Conservation (phyloP, 441 rosid genomes). For the Iberis amara region DNA sequence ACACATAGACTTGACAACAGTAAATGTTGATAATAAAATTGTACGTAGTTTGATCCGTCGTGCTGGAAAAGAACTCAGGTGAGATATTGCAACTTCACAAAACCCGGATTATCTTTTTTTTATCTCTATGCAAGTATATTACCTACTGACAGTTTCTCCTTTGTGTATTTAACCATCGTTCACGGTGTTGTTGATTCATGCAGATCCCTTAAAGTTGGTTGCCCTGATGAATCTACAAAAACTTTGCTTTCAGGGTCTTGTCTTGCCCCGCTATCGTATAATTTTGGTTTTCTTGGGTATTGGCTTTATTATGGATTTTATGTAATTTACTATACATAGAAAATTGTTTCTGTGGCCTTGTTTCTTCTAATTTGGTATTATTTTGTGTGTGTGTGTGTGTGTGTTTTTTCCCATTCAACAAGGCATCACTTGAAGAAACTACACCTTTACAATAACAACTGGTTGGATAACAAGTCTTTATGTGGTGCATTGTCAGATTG, state of each 20-base stretch:
- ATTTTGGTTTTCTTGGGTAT: constrained; percentile 22
- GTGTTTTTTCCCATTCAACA: constrained; percentile 13
- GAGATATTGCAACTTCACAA: constrained; percentile 11
- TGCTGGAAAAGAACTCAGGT: constrained; percentile 64
- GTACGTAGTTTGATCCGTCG: constrained; percentile 61
- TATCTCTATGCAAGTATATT: no score
- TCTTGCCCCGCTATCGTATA: constrained; percentile 29
- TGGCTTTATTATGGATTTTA: background rate
- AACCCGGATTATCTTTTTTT: no score
- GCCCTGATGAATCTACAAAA: background rate
- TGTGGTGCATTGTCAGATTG: constrained; percentile 55
- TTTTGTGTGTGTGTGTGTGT: no score
- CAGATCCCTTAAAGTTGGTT: constrained; percentile 15
- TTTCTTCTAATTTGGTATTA: constrained; percentile 20
- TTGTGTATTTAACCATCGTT: background rate
- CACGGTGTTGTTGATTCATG: background rate
- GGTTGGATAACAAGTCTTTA: constrained; percentile 49
- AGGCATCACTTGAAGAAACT: constrained; percentile 61
- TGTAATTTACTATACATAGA: background rate
- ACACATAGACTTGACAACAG: constrained; percentile 54
- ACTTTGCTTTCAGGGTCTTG: constrained; percentile 60
- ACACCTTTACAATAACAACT: constrained; percentile 57
- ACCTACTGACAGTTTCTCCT: background rate
- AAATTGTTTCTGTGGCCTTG: background rate
- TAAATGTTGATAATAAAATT: constrained; percentile 47